Percentiles rank a stretch among this genome's conserved stretches.
Conservation (phyloP, 305 asterid genomes). For the Rubia tinctorum region DNA sequence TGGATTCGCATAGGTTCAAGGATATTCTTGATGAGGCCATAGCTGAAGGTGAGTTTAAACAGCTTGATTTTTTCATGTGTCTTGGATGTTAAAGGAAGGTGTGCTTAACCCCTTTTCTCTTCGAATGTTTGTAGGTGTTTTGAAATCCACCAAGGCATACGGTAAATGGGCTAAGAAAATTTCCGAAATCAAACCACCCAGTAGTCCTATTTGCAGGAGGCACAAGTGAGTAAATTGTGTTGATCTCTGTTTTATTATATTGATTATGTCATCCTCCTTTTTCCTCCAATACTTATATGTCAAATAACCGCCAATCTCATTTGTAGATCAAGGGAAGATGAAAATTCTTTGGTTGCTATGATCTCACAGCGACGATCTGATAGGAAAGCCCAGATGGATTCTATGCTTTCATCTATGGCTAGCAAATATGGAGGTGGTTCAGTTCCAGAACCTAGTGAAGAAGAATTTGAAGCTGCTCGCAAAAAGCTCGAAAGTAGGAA, state of each 20-base stretch:
- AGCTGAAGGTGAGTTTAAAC: constrained; percentile 45
- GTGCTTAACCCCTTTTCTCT: background rate
- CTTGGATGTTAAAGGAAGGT: background rate
- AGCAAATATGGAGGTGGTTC: constrained; percentile 62
- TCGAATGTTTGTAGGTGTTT: constrained; percentile 35
- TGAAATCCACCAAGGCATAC: constrained; percentile 62
- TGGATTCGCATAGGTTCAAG: constrained; percentile 90
- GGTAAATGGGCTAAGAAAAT: constrained; percentile 75
- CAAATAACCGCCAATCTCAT: background rate
- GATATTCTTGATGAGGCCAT: constrained; percentile 76
- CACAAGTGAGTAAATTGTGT: constrained; percentile 48
- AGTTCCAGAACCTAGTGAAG: constrained; percentile 67
- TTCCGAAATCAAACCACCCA: constrained; percentile 75
- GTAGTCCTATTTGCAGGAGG: constrained; percentile 55
- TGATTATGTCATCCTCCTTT: background rate
- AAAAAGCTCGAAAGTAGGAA: constrained; percentile 54
- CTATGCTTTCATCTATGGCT: constrained; percentile 70
- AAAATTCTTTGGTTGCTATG: constrained; percentile 61
- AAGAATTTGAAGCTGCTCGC: constrained; percentile 82
- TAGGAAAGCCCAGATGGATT: constrained; percentile 62
- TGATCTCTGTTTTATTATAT: background rate
- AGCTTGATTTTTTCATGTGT: background rate
- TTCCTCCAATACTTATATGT: too few relatives aligned
- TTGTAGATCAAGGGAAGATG: constrained; percentile 51
- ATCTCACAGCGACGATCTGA: constrained; percentile 66